Evolutionary conservation across 164 flowering plant genomes (phyloP).

Genomic region (Houttuynia cordata): DNA sequence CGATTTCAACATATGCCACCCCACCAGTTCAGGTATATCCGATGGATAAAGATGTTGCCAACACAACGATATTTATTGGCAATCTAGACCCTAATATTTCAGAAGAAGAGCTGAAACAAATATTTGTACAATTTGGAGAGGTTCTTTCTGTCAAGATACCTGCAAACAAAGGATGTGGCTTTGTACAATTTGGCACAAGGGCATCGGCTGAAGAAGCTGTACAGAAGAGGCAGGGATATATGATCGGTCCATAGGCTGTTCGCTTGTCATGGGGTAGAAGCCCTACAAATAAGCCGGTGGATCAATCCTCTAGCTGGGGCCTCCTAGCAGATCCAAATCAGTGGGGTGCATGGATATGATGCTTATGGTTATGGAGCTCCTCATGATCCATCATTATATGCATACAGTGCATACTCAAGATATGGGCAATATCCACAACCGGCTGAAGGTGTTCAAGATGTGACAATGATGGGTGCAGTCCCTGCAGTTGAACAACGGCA

Average conservation of each 20-base stretch:
- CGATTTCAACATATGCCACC: slow-evolving; percentile 54
- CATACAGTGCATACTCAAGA: slow-evolving; percentile 78
- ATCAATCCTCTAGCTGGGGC: slow-evolving; percentile 50
- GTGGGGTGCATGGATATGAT: slow-evolving; percentile 83
- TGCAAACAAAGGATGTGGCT: slow-evolving; percentile 72
- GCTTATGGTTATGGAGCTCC: slow-evolving; percentile 76
- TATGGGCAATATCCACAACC: slow-evolving; percentile 79
- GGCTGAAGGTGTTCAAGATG: slow-evolving; percentile 75
- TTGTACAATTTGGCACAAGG: slow-evolving; percentile 75
- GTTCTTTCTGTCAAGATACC: slow-evolving; percentile 75
- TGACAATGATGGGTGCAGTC: slow-evolving; percentile 34
- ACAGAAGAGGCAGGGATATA: slow-evolving; percentile 72
- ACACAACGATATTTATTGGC: slow-evolving; percentile 88
- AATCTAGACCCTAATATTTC: slow-evolving; percentile 80
- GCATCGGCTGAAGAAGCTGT: slow-evolving; percentile 94
- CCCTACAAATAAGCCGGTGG: slow-evolving; percentile 73
- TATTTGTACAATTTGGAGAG: slow-evolving; percentile 76
- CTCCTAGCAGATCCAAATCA: slow-evolving; percentile 73
- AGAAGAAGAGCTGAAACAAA: slow-evolving; percentile 85
- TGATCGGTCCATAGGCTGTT: slow-evolving; percentile 82
- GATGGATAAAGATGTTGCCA: slow-evolving; percentile 61
- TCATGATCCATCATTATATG: slow-evolving; percentile 76
- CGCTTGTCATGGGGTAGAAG: slow-evolving; percentile 91
- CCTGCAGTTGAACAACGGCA: slow-evolving; percentile 56
- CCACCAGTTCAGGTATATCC: slow-evolving; percentile 52